Conservation (phyloP, 495 filamentous ascomycete genomes). For the Zalerion maritima region DNA sequence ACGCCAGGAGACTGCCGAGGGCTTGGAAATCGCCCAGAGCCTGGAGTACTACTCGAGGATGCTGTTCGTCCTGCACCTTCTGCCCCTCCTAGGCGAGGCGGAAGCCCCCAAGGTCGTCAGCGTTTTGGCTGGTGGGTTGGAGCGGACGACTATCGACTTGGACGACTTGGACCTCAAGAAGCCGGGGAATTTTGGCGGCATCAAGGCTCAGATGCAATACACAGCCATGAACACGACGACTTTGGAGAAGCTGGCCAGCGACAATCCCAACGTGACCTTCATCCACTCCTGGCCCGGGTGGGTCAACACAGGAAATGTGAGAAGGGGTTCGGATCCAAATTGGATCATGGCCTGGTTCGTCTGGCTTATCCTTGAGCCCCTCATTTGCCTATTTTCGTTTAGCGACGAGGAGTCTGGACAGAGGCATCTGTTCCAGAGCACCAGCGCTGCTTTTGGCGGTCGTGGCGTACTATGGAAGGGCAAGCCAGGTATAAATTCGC, state of each 20-base stretch:
- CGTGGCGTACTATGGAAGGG: slow-evolving; percentile 14
- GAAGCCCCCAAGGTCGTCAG: slow-evolving; percentile 17
- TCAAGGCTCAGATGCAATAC: slow-evolving; percentile 9
- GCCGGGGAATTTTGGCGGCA: slow-evolving; percentile 14
- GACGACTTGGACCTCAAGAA: slow-evolving; percentile 22
- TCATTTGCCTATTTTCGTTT: slow-evolving; percentile 8
- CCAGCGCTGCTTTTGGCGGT: slow-evolving; percentile 20
- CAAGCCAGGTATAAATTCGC: slow-evolving; percentile 10
- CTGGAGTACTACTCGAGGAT: slow-evolving; percentile 24
- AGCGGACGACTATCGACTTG: slow-evolving; percentile 11
- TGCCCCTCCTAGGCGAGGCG: slow-evolving; percentile 15
- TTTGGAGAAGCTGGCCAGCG: slow-evolving; percentile 15
- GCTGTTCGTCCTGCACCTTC: slow-evolving; percentile 15
- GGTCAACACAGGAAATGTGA: slow-evolving; percentile 23
- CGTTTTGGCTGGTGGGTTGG: slow-evolving; percentile 18
- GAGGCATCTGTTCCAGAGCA: slow-evolving; percentile 17
- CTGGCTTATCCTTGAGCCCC: slow-evolving; percentile 11
- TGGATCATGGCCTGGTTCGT: slow-evolving; percentile 12
- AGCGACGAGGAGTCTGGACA: slow-evolving; percentile 16
- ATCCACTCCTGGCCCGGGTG: slow-evolving; percentile 22
- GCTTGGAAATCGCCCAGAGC: slow-evolving; percentile 12
- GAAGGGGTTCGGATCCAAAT: slow-evolving; percentile 11
- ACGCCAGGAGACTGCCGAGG: slow-evolving; percentile 16
- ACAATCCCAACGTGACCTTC: slow-evolving; percentile 21
- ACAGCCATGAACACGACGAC: slow-evolving; percentile 7